Base-by-base conservation (phyloP, 306 rosid species). In the Fragaria ananassa region DNA sequence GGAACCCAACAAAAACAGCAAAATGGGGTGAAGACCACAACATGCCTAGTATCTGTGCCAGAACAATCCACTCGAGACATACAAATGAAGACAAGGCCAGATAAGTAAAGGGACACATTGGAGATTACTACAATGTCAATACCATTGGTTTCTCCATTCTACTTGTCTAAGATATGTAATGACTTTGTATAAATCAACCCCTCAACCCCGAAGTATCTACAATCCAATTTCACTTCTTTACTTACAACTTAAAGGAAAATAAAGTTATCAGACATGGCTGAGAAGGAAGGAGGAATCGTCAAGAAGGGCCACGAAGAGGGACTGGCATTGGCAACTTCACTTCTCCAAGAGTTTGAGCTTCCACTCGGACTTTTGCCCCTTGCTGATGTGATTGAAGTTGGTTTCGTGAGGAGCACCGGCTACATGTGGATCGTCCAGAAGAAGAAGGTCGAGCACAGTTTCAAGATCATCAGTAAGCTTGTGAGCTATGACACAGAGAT, bases 341-440 rank as follows among this genome's bases (percentile, higher is more conserved):
- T 91, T 4, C 90, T 91, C 8, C 84, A 87, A 54, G 97, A 94
- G 65, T 92, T 86, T 31, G 87, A 83, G 8, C 93, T 94, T 1
- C 96, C 98, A 0, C 77, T 37, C 5, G 98, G 97, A 46, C 96
- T 94, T 50, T 88, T 94, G 29, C 98, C 97, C 2, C 77, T 94
- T 0, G 84, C 77, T 0, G 87, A 90, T 0, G 96, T 91, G 79
- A 53, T 87, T 6, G 97, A 93, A 79, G 97, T 91, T 0, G 98
- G 97, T 11, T 88, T 68, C 11, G 98, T 90, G 74, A 93, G 83
- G 66, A 67, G 65, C 45, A 90, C 91, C 0, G 91, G 96, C 5
- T 93, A 88, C 88, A 90, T 93, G 83, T 93, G 98, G 98, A 87
- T 94, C 8, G 65, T 74, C 77, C 98, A 94, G 80, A 84, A 82